Evolutionary conservation across 768 basidiomycete genomes (phyloP), one percentile per base, ranked within the genome.

Genomic region (Grammothele lineata): DNA sequence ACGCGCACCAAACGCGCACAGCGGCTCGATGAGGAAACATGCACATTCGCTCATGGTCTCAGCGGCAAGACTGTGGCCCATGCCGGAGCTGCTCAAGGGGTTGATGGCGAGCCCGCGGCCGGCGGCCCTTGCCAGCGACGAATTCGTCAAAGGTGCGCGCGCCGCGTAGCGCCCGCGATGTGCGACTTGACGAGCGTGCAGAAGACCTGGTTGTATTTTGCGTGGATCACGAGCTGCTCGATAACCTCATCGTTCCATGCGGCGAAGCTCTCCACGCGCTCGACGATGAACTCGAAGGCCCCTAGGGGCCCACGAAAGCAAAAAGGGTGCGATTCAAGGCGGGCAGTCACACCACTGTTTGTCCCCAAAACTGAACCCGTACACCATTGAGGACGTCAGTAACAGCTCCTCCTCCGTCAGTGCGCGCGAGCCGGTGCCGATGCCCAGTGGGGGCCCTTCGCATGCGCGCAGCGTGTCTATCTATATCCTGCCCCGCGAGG

Each of bases 351-450:
- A 61, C 80, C 81, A 82, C 5, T 70, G 54, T 60, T 83, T 83
- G 48, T 79, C 79, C 5, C 63, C 53, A 37, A 85, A 62, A 61
- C 80, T 81, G 62, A 85, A 86, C 0, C 81, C 82, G 49, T 78
- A 78, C 3, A 83, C 74, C 27, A 77, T 67, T 0, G 78, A 73
- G 0, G 81, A 70, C 1, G 81, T 69, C 4, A 86, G 62, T 22
- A 83, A 64, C 15, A 83, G 64, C 30, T 80, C 74, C 18, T 79
- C 76, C 3, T 79, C 76, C 0, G 68, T 66, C 27, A 81, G 56
- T 23, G 77, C 69, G n/a, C 49, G 51, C 5, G 36, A 37, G n/a
- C 48, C 48, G 37, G 36, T 37, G 33, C 37, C 42, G 24, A n/a
- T 12, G 17, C 15, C 17, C 11, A 14, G 32, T 4, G 17, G 32